A percentile compares a stretch with the other conserved stretches of the same genome.
phyloP scores from a whole-genome alignment of 2,329 filamentous ascomycete genomes.

The Rhinocladiella mackenziei region DNA sequence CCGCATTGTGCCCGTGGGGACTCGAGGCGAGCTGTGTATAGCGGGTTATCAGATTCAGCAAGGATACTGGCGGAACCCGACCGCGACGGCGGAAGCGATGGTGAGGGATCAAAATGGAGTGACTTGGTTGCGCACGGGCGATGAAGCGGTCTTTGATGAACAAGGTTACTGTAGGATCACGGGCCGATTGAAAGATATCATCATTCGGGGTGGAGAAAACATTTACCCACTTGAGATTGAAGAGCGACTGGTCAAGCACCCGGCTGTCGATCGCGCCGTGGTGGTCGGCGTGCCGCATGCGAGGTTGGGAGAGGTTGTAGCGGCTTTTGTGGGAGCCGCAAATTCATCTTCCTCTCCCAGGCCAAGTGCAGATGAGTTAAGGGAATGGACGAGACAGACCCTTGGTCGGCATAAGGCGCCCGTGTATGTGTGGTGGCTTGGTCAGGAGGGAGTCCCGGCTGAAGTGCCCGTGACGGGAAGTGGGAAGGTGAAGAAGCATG shows the following conservation, averaged over 20 bases:
- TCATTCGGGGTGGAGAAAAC: constrained; percentile 72
- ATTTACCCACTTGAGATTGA: constrained; percentile 72
- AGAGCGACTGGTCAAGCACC: constrained; percentile 64
- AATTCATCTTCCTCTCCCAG: constrained; percentile 32
- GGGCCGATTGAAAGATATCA: constrained; percentile 74
- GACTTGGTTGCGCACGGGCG: constrained; percentile 64
- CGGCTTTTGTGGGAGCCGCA: constrained; percentile 52
- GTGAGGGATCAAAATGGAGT: constrained; percentile 57
- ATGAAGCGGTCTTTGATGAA: constrained; percentile 50
- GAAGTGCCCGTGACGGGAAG: constrained; percentile 65
- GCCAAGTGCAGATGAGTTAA: constrained; percentile 53
- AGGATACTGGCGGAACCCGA: constrained; percentile 62
- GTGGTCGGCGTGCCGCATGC: constrained; percentile 66
- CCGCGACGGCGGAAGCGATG: constrained; percentile 70
- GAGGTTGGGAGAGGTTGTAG: constrained; percentile 71
- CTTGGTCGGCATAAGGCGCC: constrained; percentile 67
- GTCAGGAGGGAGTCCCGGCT: constrained; percentile 53
- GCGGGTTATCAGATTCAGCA: constrained; percentile 68
- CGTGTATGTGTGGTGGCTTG: constrained; percentile 68
- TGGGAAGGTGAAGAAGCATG: constrained; percentile 48
- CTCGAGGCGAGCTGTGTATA: constrained; percentile 72
- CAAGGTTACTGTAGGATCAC: constrained; percentile 69
- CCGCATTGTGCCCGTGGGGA: constrained; percentile 62
- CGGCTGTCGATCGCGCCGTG: constrained; percentile 59
- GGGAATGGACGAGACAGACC: constrained; percentile 58